These are phyloP conservation scores for Polyplosphaeria fusca DNA, from an alignment of 495 filamentous ascomycete species.

Conservation along the genomic window DNA sequence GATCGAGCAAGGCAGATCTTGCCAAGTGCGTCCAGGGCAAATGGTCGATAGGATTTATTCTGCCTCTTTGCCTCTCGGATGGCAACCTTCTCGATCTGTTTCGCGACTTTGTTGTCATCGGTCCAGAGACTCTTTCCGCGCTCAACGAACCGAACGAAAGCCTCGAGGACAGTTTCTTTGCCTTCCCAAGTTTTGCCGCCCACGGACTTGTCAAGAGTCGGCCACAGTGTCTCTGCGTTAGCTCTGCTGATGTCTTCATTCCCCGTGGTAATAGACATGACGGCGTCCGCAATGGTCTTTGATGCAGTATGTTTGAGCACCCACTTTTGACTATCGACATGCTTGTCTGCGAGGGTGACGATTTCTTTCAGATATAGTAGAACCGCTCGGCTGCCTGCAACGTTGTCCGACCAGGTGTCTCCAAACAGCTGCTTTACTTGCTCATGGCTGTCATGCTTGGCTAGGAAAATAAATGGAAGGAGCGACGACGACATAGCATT, in stretches of 20 bases:
- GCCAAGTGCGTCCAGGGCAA: conserved; percentile 70
- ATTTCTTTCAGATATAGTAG: conserved; percentile 83
- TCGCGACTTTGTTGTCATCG: conserved; percentile 46
- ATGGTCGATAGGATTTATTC: conserved; percentile 73
- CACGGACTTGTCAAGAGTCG: conserved; percentile 72
- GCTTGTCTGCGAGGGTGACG: conserved; percentile 57
- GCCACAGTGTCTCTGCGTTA: conserved; percentile 70
- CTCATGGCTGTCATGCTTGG: conserved; percentile 77
- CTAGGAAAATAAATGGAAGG: conserved; percentile 83
- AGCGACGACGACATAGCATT: conserved; percentile 67
- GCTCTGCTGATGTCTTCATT: conserved; percentile 49
- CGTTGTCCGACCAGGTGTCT: conserved; percentile 85
- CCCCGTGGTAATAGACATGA: conserved; percentile 38
- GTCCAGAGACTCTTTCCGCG: conserved; percentile 59
- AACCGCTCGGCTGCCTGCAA: conserved; percentile 77
- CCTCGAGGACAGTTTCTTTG: conserved; percentile 83
- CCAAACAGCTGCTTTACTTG: conserved; percentile 71
- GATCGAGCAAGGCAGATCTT: conserved; percentile 61
- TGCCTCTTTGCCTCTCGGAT: conserved; percentile 77
- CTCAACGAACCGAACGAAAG: conserved; percentile 73
- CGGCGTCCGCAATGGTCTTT: conserved; percentile 70
- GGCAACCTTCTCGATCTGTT: conserved; percentile 53
- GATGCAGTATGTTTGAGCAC: conserved; percentile 84
- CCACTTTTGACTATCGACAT: conserved; percentile 79
- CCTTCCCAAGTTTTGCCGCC: conserved; percentile 88